Evolutionary conservation across 768 basidiomycete species (phyloP), one percentile per base, ranked within the genome.

Genomic region (Mycena albidolilacea): DNA sequence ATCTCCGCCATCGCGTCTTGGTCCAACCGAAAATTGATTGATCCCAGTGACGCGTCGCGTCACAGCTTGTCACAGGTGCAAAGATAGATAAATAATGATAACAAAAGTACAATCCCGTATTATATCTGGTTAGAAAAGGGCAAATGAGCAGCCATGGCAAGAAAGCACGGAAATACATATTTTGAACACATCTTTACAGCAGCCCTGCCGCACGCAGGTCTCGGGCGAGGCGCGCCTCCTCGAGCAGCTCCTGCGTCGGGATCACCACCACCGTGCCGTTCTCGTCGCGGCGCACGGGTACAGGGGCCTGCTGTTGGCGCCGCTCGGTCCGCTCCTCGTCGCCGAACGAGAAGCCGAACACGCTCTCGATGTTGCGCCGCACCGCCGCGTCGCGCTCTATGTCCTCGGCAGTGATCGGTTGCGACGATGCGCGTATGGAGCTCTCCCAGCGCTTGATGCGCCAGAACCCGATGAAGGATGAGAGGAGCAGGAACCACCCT

Each of bases 401-500:
- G 54, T 88, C 88, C 71, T 89, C 88, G 0, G 83, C 73, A 9
- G 86, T 85, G 43, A 83, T 75, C 3, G 87, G 82, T 19, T 76
- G 62, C 38, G 81, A 17, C 7, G 71, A 74, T 61, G 84, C 74
- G 78, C 92, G 90, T 66, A 96, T 87, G 10, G 91, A 91, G 58
- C 85, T 80, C 79, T 96, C 95, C 93, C 94, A 96, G 64, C 92
- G 92, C 79, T 96, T 96, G 60, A 95, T 87, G 72, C 95, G 91
- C 90, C 92, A 93, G 82, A 89, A 98, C 11, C 93, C 91, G 39
- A 96, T 90, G 67, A 94, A 69, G 44, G 95, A 95, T 0, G 95
- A 93, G 43, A 98, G 86, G 41, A 98, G 86, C 30, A 98, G 85
- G 87, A 97, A 96, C 97, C 97, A 98, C 14, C 96, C 93, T 94